These are phyloP conservation scores for Neurospora sp. DNA, from an alignment of 495 filamentous ascomycete genomes.

Conservation along the genomic window DNA sequence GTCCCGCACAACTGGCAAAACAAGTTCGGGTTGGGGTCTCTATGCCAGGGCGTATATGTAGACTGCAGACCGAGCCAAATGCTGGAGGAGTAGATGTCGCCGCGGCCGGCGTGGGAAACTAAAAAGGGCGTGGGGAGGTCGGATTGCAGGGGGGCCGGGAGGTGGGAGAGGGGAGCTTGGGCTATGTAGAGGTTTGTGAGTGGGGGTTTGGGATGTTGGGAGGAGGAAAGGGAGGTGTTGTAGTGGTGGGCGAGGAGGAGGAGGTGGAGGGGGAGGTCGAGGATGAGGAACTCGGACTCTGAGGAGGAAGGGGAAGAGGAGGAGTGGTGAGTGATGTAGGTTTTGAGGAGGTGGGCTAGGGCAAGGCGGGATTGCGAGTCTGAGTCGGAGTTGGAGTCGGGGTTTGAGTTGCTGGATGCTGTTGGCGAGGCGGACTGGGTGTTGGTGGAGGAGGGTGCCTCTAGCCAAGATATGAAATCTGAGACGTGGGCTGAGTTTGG, in stretches of 20 bases:
- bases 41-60: conserved; percentile 81
- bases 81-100: conserved; percentile 73
- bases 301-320: neutral
- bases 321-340: neutral
- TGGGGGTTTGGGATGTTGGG: conserved; percentile 8
- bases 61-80: conserved; percentile 82
- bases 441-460: neutral
- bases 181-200: conserved; percentile 60
- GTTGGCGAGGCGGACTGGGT: neutral
- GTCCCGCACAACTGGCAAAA: conserved; percentile 72
- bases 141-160: conserved; percentile 48
- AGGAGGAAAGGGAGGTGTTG: conserved; percentile 26
- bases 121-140: conserved; percentile 62
- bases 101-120: conserved; percentile 49
- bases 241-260: conserved; percentile 8
- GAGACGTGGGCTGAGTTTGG: neutral
- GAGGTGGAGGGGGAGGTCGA: conserved; percentile 28
- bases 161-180: conserved; percentile 57
- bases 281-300: conserved; percentile 17
- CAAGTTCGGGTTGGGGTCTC: conserved; percentile 88
- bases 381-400: neutral
- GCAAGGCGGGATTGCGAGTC: neutral
- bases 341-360: neutral
- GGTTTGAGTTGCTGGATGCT: neutral
- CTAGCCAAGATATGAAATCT: neutral